Evolutionary conservation across 179 eudicot genomes (phyloP).

Genomic region (Silene vulgaris): DNA sequence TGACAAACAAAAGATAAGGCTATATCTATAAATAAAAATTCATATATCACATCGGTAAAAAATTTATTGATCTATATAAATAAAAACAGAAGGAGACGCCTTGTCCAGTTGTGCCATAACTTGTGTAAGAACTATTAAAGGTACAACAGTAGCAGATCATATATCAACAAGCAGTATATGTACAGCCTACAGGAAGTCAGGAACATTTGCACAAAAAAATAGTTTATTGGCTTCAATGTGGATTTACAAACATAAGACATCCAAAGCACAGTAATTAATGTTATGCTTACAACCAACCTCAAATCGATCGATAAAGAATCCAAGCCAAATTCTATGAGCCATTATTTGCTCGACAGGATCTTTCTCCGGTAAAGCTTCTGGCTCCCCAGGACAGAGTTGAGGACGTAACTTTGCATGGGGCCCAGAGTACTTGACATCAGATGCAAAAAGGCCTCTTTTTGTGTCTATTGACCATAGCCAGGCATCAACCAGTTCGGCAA

Average conservation of each 20-base stretch:
- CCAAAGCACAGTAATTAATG: not conserved
- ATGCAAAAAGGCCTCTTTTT: slow-evolving; percentile 91
- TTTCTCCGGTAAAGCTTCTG: slow-evolving; percentile 72
- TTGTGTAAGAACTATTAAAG: not conserved
- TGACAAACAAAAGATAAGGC: not conserved
- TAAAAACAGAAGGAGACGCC: not conserved
- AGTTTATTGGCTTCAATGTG: not conserved
- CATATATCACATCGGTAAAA: not conserved
- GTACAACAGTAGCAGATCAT: not conserved
- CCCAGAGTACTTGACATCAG: slow-evolving; percentile 68
- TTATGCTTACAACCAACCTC: slow-evolving; percentile 46
- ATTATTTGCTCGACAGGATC: slow-evolving; percentile 91
- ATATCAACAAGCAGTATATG: not conserved
- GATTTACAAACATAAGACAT: slow-evolving; percentile 2
- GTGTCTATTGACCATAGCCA: slow-evolving; percentile 99
- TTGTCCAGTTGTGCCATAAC: not conserved
- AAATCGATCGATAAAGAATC: slow-evolving; percentile 90
- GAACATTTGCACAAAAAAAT: slow-evolving; percentile 7
- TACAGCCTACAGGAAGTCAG: not conserved
- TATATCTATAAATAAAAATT: not conserved
- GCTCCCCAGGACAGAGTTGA: slow-evolving; percentile 93
- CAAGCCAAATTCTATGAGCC: slow-evolving; percentile 99
- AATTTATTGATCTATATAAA: not conserved
- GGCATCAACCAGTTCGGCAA: slow-evolving; percentile 98
- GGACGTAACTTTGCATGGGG: slow-evolving; percentile 91